phyloP scores from a whole-genome alignment of 768 basidiomycete genomes.

The Lyophyllum atratum region DNA sequence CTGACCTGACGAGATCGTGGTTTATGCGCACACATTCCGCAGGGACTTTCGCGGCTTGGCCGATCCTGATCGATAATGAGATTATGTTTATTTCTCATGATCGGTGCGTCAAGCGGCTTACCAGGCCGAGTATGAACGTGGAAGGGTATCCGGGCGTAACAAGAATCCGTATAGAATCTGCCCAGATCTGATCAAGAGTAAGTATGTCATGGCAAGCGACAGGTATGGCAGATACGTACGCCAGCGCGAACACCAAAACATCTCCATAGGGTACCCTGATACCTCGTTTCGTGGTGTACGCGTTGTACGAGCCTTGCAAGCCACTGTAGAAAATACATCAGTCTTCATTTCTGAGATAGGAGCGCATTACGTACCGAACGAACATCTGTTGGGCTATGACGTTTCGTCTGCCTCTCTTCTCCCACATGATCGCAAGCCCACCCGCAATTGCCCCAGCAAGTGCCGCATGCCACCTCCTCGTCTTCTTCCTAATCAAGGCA shows the following conservation, averaged over 20 bases:
- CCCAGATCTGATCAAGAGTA: conserved; percentile 53
- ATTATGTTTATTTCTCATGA: background rate
- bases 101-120: conserved; percentile 29
- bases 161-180: conserved; percentile 86
- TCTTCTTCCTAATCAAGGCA: conserved; percentile 63
- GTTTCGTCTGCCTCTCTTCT: conserved; percentile 63
- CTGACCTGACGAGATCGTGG: conserved; percentile 56
- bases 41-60: conserved; percentile 66
- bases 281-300: conserved; percentile 65
- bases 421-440: conserved; percentile 73
- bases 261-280: conserved; percentile 82
- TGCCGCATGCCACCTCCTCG: conserved; percentile 77
- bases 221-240: conserved; percentile 41
- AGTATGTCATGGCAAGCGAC: background rate
- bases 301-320: conserved; percentile 87
- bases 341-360: background rate
- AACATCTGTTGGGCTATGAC: conserved; percentile 87
- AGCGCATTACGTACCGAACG: conserved; percentile 61
- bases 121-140: conserved; percentile 78
- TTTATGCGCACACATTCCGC: conserved; percentile 62
- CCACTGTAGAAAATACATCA: conserved; percentile 49
- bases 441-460: conserved; percentile 79
- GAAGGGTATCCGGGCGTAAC: conserved; percentile 80
- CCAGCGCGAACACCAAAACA: conserved; percentile 76
- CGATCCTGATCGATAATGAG: conserved; percentile 62